Evolutionary conservation across 495 filamentous ascomycete species (phyloP).

Genomic region (Tuber magnatum): DNA sequence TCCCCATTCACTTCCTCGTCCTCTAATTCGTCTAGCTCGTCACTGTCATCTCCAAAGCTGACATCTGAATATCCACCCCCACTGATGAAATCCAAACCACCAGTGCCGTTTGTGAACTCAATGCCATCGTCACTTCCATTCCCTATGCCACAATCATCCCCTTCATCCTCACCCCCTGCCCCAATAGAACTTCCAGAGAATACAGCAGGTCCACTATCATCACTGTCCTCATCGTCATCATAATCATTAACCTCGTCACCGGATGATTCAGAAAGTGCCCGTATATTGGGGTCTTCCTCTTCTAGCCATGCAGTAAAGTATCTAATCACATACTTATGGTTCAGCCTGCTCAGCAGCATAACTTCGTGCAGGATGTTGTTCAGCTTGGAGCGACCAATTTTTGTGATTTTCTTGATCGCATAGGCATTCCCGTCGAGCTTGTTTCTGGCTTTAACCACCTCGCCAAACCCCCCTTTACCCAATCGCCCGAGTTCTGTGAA

Average conservation of each 20-base stretch:
- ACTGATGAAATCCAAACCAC: slow-evolving; percentile 89
- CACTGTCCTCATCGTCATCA: slow-evolving; percentile 25
- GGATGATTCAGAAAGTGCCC: slow-evolving; percentile 28
- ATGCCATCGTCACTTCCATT: slow-evolving; percentile 43
- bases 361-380: slow-evolving; percentile 87
- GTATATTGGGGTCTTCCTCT: slow-evolving; percentile 44
- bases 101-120: slow-evolving; percentile 63
- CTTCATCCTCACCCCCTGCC: slow-evolving; percentile 8
- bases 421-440: slow-evolving; percentile 89
- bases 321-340: slow-evolving; percentile 90
- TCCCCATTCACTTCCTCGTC: slow-evolving; percentile 42
- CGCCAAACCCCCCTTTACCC: slow-evolving; percentile 90
- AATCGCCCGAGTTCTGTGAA: slow-evolving; percentile 82
- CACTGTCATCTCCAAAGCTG: slow-evolving; percentile 68
- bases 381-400: slow-evolving; percentile 67
- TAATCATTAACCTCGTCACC: slow-evolving; percentile 17
- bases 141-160: not conserved
- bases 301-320: slow-evolving; percentile 96
- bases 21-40: slow-evolving; percentile 50
- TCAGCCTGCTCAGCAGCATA: slow-evolving; percentile 78
- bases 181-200: slow-evolving; percentile 18
- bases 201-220: slow-evolving; percentile 24
- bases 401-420: slow-evolving; percentile 91
- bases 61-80: slow-evolving; percentile 73
- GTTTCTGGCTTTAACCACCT: slow-evolving; percentile 94